Conservation (phyloP, 1,139 yeast species). For the Pichia sp. region DNA sequence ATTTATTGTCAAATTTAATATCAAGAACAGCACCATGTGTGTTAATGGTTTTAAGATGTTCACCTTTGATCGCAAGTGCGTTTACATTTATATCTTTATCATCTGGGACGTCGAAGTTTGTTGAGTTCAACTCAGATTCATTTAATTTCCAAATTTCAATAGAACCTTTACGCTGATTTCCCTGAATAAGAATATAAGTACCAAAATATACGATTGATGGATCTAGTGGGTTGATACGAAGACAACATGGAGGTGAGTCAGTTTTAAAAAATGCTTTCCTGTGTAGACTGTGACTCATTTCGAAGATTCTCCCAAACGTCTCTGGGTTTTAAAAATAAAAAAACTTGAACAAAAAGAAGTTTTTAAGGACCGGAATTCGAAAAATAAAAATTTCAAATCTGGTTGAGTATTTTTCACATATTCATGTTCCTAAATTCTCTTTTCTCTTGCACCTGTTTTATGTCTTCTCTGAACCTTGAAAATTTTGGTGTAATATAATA, state of each 20-base stretch:
- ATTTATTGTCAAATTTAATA: slow-evolving; percentile 53
- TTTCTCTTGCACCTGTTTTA: too few relatives aligned
- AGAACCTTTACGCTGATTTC: slow-evolving; percentile 62
- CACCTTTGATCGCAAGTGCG: slow-evolving; percentile 23
- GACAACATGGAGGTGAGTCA: slow-evolving; percentile 75
- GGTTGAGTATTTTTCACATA: too few relatives aligned
- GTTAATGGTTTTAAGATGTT: slow-evolving; percentile 14
- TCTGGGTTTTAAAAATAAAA: background rate
- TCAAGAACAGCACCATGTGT: slow-evolving; percentile 71
- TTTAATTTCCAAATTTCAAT: slow-evolving; percentile 49
- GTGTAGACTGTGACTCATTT: slow-evolving; percentile 10
- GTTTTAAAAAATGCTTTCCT: slow-evolving; percentile 31
- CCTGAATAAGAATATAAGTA: slow-evolving; percentile 66
- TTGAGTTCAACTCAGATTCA: slow-evolving; percentile 2
- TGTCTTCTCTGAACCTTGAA: too few relatives aligned
- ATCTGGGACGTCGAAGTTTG: slow-evolving; percentile 14
- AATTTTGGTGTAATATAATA: too few relatives aligned
- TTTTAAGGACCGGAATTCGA: too few relatives aligned
- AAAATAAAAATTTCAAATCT: too few relatives aligned
- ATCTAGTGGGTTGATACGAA: slow-evolving; percentile 52
- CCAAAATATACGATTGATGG: slow-evolving; percentile 52
- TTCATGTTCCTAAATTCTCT: too few relatives aligned
- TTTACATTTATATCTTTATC: slow-evolving; percentile 15
- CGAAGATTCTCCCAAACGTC: too few relatives aligned
- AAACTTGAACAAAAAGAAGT: background rate